phyloP scores from a whole-genome alignment of 345 rosid genomes.

The Limnanthes douglasii region DNA sequence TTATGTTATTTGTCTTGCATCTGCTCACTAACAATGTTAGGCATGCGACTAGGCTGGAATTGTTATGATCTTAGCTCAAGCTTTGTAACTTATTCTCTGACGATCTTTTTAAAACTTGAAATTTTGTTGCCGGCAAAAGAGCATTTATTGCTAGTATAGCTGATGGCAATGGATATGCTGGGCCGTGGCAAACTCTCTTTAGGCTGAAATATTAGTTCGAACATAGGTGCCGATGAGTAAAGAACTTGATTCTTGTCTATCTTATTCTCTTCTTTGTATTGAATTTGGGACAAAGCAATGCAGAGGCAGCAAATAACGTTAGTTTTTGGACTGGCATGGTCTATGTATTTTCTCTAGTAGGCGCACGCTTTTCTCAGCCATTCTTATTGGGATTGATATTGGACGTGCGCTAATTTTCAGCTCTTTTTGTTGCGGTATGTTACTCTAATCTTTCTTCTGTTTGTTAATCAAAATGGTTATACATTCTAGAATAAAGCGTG shows the following conservation, averaged over 20 bases:
- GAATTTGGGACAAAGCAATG: constrained; percentile 79
- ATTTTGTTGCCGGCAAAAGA: constrained; percentile 70
- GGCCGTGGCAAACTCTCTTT: constrained; percentile 98
- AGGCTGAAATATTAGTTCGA: constrained; percentile 91
- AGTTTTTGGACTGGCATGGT: constrained; percentile 99
- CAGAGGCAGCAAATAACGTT: constrained; percentile 85
- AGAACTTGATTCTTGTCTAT: no score
- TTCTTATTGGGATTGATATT: constrained; percentile 94
- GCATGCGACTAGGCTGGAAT: no score
- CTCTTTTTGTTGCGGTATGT: constrained; percentile 69
- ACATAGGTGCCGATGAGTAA: constrained; percentile 96
- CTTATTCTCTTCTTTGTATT: constrained; percentile 77
- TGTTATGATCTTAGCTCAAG: no score
- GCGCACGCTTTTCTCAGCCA: constrained; percentile 97
- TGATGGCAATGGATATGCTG: constrained; percentile 96
- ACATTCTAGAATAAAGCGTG: no score
- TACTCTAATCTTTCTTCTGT: no score
- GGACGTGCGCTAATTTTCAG: constrained; percentile 85
- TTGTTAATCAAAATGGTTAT: no score
- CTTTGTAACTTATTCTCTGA: no score
- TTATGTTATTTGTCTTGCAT: no score
- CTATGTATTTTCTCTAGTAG: constrained; percentile 82
- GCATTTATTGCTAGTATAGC: constrained; percentile 97
- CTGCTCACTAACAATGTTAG: no score
- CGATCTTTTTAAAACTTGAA: no score